phyloP scores from a whole-genome alignment of 2,329 filamentous ascomycete genomes.

The Apiospora hydei region DNA sequence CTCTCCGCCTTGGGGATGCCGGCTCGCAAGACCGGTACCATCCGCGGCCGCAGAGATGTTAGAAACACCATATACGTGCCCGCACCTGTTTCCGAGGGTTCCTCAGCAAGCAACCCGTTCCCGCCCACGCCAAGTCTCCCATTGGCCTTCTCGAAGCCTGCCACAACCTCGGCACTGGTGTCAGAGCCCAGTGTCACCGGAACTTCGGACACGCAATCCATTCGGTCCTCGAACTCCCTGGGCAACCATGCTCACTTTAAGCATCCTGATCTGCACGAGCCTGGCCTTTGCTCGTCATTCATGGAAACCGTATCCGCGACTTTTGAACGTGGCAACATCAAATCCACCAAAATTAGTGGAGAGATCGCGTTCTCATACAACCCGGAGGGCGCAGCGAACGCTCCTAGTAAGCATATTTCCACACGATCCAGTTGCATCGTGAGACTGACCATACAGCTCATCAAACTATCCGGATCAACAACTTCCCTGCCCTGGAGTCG shows the following conservation, averaged over 20 bases:
- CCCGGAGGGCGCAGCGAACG: conserved; percentile 54
- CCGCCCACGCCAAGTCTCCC: conserved; percentile 48
- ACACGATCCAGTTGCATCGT: conserved; percentile 33
- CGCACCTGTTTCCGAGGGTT: conserved; percentile 42
- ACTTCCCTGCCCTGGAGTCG: conserved; percentile 86
- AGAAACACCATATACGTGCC: conserved; percentile 89
- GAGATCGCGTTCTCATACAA: conserved; percentile 92
- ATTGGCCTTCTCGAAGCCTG: conserved; percentile 48
- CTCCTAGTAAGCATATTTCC: conserved; percentile 55
- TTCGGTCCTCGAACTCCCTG: conserved; percentile 85
- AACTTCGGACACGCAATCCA: conserved; percentile 86
- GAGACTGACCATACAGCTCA: conserved; percentile 48
- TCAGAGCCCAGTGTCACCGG: conserved; percentile 67
- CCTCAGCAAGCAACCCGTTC: conserved; percentile 42
- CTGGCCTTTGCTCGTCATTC: conserved; percentile 86
- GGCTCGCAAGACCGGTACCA: conserved; percentile 74
- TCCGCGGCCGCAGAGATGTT: conserved; percentile 88
- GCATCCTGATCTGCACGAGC: conserved; percentile 81
- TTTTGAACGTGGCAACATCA: conserved; percentile 77
- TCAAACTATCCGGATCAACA: conserved; percentile 82
- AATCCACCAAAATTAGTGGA: conserved; percentile 77
- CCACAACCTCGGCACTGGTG: conserved; percentile 62
- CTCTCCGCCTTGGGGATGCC: conserved; percentile 70
- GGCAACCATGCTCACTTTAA: conserved; percentile 72
- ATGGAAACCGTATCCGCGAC: conserved; percentile 90